Conservation (phyloP, 257 asterid genomes). For the Rehmannia glutinosa region DNA sequence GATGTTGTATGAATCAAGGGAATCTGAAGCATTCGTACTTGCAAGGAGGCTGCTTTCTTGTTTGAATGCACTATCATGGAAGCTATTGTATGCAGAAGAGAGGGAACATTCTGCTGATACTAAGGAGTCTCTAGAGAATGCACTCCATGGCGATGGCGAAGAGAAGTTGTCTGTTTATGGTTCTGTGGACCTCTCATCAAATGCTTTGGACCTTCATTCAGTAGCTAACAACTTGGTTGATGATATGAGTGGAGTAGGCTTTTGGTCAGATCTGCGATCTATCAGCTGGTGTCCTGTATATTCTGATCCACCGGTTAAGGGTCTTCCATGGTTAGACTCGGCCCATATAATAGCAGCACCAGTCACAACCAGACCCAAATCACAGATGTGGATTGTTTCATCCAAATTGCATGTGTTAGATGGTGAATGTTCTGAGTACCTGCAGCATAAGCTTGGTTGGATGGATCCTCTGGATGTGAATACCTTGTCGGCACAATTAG, state of each 20-base stretch:
- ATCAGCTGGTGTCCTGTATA: constrained; percentile 91
- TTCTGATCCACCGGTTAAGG: constrained; percentile 59
- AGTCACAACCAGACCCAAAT: constrained; percentile 58
- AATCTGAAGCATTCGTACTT: constrained; percentile 41
- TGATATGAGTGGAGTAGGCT: constrained; percentile 54
- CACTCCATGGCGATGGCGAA: constrained; percentile 36
- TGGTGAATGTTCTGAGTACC: constrained; percentile 67
- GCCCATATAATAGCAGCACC: constrained; percentile 60
- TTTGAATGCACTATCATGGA: constrained; percentile 50
- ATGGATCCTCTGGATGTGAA: constrained; percentile 44
- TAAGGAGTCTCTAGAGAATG: constrained; percentile 34
- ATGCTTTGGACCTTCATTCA: constrained; percentile 34
- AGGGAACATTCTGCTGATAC: constrained; percentile 29
- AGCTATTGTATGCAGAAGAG: constrained; percentile 43
- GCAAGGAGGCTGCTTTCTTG: constrained; percentile 71
- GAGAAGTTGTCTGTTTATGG: constrained; percentile 26
- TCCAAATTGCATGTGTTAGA: constrained; percentile 67
- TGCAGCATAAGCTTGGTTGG: constrained; percentile 84
- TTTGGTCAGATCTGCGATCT: constrained; percentile 64
- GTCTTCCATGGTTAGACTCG: constrained; percentile 76
- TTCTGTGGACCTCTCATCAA: constrained; percentile 36
- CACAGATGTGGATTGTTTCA: constrained; percentile 92
- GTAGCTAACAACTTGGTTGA: constrained; percentile 47
- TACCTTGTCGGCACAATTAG: constrained; percentile 61
- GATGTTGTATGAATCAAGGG: constrained; percentile 45